Base-by-base conservation (phyloP, 768 basidiomycete genomes). In the Imleria badia region DNA sequence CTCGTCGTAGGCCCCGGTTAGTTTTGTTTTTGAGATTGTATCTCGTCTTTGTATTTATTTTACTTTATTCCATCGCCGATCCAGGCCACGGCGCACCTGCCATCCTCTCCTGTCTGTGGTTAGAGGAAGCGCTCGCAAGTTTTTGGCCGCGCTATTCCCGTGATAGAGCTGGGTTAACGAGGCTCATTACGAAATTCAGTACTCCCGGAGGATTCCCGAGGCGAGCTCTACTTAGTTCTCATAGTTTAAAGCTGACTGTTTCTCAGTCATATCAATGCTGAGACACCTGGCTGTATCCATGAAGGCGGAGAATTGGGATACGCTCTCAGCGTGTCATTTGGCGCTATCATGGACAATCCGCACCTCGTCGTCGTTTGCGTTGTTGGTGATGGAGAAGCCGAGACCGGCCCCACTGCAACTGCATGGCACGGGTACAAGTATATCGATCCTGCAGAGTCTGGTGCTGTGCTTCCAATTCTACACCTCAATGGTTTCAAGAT, bases 221-320 rank as follows among this genome's bases (percentile, higher is more conserved):
- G 77, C 82, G 74, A 56, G 78, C 33, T 20, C 19, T 22, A 13
- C 19, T 7, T 38, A 6, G 2, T 22, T n/a, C 36, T 17, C 33
- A 8, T 30, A 30, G 9, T 19, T 14, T 15, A 14, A 50, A 8
- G 14, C 44, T 62, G 20, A 60, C 29, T 3, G 17, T 23, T n/a
- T 52, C 45, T 12, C 34, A 86, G 85, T 61, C 85, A 87, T 54
- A 82, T 88, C 60, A 89, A 92, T 54, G 88, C 92, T 0, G 83
- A 91, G 69, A 93, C 91, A 1, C 94, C 93, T 19, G 94, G 94
- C 6, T 79, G 83, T 4, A 95, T 97, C 58, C 94, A 97, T 62
- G 94, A 97, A 72, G 94, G 94, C 50, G 88, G 87, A 29, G 94
- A 95, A 69, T 80, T 95, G 14, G 93, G 94, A 9, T 96, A 95